Percentiles rank a stretch among this genome's conserved stretches.
Conservation (phyloP, 768 basidiomycete species). For the Daedaleopsis nitida region DNA sequence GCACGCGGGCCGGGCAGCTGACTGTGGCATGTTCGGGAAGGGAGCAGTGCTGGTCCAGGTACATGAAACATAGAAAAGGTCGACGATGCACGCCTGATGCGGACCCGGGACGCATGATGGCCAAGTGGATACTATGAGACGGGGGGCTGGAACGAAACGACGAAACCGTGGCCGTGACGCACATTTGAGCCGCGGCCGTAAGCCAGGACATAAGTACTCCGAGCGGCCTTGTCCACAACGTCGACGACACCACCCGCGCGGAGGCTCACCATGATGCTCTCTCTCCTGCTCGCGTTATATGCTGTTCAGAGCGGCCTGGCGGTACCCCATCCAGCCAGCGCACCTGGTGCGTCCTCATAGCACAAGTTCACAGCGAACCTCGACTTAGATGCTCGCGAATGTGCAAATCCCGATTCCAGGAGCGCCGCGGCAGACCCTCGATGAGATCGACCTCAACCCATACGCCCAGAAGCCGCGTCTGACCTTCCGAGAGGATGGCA, state of each 20-base stretch:
- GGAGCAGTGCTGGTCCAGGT: too few relatives aligned
- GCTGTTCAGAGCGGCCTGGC: background rate
- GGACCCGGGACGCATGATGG: too few relatives aligned
- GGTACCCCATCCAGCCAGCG: background rate
- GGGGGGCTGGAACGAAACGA: too few relatives aligned
- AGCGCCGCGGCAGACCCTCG: background rate
- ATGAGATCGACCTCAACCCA: conserved; percentile 35
- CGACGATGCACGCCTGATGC: too few relatives aligned
- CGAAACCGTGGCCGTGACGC: too few relatives aligned
- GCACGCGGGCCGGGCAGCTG: too few relatives aligned
- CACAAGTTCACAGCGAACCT: background rate
- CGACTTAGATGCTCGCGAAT: background rate
- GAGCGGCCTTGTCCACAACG: background rate
- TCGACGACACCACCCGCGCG: too few relatives aligned
- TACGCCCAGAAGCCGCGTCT: conserved; percentile 52
- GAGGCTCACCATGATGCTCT: background rate
- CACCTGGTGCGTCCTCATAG: background rate
- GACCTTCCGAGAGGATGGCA: conserved; percentile 57
- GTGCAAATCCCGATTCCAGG: background rate
- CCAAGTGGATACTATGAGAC: too few relatives aligned
- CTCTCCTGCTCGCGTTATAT: background rate
- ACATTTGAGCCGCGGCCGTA: too few relatives aligned
- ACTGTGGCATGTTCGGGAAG: too few relatives aligned
- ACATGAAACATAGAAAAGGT: too few relatives aligned
- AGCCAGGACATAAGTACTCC: too few relatives aligned